phyloP scores from a whole-genome alignment of 257 asterid genomes.

The Solanum appendiculatum region DNA sequence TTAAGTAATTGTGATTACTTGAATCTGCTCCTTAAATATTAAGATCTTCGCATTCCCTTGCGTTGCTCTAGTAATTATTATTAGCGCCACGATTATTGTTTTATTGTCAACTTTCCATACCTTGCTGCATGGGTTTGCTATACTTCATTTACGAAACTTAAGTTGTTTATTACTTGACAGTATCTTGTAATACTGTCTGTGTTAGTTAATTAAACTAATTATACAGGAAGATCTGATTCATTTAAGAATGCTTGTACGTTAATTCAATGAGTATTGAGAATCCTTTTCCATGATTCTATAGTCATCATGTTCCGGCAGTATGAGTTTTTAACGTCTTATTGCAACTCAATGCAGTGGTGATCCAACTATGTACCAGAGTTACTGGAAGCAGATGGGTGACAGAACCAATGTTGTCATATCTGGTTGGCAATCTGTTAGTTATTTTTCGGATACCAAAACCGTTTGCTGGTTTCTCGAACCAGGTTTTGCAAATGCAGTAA shows the following conservation, averaged over 20 bases:
- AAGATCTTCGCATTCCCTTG: background rate
- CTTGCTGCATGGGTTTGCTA: background rate
- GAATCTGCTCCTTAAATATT: background rate
- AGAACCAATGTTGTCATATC: slow-evolving; percentile 50
- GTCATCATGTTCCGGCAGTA: no score
- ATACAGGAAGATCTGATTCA: background rate
- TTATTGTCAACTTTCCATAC: background rate
- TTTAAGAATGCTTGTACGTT: background rate
- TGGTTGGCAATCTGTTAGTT: slow-evolving; percentile 90
- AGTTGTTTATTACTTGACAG: background rate
- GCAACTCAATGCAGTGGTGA: slow-evolving; percentile 52
- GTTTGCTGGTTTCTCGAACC: slow-evolving; percentile 94
- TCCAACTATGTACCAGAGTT: slow-evolving; percentile 87
- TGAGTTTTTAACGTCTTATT: background rate
- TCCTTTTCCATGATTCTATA: background rate
- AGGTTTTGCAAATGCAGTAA: slow-evolving; percentile 43
- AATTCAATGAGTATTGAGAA: background rate
- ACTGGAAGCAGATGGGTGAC: slow-evolving; percentile 74
- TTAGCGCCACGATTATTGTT: background rate
- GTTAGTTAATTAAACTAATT: background rate
- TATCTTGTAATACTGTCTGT: background rate
- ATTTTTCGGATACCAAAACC: slow-evolving; percentile 55
- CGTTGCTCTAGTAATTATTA: background rate
- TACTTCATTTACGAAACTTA: background rate
- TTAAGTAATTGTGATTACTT: background rate